These are phyloP conservation scores for Phytophthora ohioensis DNA, from an alignment of 352 stramenopile species.

Conservation along the genomic window DNA sequence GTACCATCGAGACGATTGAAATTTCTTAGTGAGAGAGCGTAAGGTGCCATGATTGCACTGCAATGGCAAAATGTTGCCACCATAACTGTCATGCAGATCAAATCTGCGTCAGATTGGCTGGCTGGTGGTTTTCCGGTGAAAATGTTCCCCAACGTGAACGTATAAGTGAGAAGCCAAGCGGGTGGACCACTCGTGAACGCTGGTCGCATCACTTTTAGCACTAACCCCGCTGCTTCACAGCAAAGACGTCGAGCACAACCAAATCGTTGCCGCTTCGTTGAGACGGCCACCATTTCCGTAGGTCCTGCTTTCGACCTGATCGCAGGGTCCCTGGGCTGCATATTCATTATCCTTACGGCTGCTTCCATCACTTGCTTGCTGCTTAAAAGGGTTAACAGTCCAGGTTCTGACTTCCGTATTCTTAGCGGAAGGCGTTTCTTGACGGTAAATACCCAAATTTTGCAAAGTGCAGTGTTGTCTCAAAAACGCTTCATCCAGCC, in stretches of 20 bases:
- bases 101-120: slow-evolving; percentile 10
- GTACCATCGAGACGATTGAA: not conserved
- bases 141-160: slow-evolving; percentile 18
- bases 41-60: not conserved
- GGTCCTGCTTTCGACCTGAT: not conserved
- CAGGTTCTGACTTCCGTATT: too few relatives aligned
- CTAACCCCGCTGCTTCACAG: not conserved
- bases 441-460: too few relatives aligned
- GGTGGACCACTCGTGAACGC: not conserved
- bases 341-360: not conserved
- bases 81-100: slow-evolving; percentile 7
- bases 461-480: too few relatives aligned
- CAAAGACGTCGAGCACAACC: not conserved
- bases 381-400: too few relatives aligned
- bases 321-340: not conserved
- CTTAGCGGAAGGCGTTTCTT: too few relatives aligned
- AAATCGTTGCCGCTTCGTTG: not conserved
- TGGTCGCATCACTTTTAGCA: slow-evolving; percentile 1
- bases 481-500: too few relatives aligned
- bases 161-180: not conserved
- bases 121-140: slow-evolving; percentile 8
- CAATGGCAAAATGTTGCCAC: slow-evolving; percentile 6
- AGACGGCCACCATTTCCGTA: not conserved
- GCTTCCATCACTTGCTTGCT: too few relatives aligned
- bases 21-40: not conserved